These are phyloP conservation scores for Fusarium hainanense DNA, from an alignment of 2,329 filamentous ascomycete genomes.

Conservation along the genomic window DNA sequence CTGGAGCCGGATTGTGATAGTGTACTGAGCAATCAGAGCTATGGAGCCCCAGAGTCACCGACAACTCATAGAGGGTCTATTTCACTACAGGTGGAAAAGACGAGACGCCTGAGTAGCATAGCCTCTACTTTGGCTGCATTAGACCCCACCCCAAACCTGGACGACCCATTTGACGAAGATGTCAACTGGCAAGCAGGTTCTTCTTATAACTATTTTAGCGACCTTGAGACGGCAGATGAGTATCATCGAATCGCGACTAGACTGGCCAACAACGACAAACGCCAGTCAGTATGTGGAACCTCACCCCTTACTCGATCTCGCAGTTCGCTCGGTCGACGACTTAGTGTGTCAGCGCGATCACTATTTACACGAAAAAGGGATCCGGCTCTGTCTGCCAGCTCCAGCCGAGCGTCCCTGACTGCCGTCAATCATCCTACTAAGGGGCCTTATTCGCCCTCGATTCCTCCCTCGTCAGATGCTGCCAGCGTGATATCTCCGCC, in stretches of 20 bases:
- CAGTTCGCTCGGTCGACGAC: slow-evolving; percentile 36
- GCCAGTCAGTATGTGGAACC: slow-evolving; percentile 29
- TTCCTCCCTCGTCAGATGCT: slow-evolving; percentile 20
- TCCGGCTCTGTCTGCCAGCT: slow-evolving; percentile 26
- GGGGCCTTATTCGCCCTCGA: slow-evolving; percentile 28
- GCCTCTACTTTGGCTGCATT: slow-evolving; percentile 10
- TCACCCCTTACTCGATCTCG: slow-evolving; percentile 30
- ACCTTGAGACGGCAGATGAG: slow-evolving; percentile 49
- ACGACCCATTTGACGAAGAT: slow-evolving; percentile 30
- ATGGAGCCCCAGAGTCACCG: slow-evolving; percentile 33
- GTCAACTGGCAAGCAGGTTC: slow-evolving; percentile 26
- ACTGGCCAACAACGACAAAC: slow-evolving; percentile 46
- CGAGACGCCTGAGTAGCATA: slow-evolving; percentile 28
- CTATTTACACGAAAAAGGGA: slow-evolving; percentile 47
- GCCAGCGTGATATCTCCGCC: slow-evolving; percentile 28
- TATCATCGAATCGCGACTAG: slow-evolving; percentile 52
- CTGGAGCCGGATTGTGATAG: slow-evolving; percentile 44
- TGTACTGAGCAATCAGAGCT: slow-evolving; percentile 41
- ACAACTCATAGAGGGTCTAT: slow-evolving; percentile 17
- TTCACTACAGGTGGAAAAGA: slow-evolving; percentile 30
- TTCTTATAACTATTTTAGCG: slow-evolving; percentile 46
- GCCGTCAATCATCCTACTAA: slow-evolving; percentile 31
- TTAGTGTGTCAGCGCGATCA: slow-evolving; percentile 45
- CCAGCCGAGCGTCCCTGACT: slow-evolving; percentile 23
- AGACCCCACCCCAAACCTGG: slow-evolving; percentile 11